Evolutionary conservation across 2,329 filamentous ascomycete genomes (phyloP), one percentile per base, ranked within the genome.

Genomic region (Sarocladium kiliense): DNA sequence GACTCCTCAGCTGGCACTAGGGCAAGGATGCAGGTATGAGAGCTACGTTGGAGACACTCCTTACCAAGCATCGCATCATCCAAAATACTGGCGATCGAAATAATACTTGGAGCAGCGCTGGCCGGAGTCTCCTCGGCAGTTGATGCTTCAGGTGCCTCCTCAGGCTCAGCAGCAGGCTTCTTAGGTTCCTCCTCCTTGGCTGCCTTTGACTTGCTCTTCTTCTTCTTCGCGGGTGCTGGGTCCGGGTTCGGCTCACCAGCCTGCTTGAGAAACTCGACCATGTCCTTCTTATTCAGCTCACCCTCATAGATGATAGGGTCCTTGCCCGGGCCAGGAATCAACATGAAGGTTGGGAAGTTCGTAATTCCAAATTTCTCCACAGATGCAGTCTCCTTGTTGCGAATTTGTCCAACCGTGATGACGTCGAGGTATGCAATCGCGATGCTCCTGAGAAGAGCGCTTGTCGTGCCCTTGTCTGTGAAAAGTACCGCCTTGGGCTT

Each of bases 341-440:
- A 81, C 2, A 97, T 76, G 42, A 99, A 75, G 0, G 87, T 85
- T 0, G 94, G 95, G 67, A 90, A 96, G 53, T 86, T 84, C 16
- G 80, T 77, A 58, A 99, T 78, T 39, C 84, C 87, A 66, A 93
- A 97, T 56, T 82, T 81, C 57, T 88, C 80, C 3, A 90, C 83
- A 0, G 86, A 80, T 39, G 78, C 80, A 54, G 79, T 79, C 70
- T 97, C 90, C 71, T 92, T 96, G 74, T 87, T 79, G 56, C 91
- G 84, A 55, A 96, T 81, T 71, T 97, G 93, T 9, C 85, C 93
- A 34, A 99, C 78, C 3, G 81, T 79, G 59, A 97, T 84, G 55
- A 84, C 82, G 34, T 86, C 91, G 25, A 94, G 78, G 71, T 93
- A 99, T 67, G 97, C 94, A 63, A 97, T 91, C 6, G 94, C 92